A percentile compares a stretch with the other conserved stretches of the same genome.
Conservation (phyloP, 139 green algal genomes). For the Chara braunii region DNA sequence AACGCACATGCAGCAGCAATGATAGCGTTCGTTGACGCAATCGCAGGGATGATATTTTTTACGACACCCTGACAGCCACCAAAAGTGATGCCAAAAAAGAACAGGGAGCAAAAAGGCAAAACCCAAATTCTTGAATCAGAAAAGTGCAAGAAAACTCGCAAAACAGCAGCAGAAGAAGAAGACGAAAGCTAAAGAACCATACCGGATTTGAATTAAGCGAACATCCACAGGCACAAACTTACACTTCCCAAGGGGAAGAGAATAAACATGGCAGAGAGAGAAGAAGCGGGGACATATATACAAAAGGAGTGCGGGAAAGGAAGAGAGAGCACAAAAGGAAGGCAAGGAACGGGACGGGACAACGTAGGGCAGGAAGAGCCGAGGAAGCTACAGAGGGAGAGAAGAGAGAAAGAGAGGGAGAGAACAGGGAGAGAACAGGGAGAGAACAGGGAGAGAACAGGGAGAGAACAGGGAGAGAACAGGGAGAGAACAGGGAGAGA, state of each 20-base stretch:
- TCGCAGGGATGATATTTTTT: slow-evolving; percentile 99
- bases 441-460: no score
- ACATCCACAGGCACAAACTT: no score
- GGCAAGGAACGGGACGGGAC: background rate
- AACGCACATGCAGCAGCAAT: slow-evolving; percentile 80
- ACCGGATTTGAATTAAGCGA: no score
- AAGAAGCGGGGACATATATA: background rate
- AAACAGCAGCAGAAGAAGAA: no score
- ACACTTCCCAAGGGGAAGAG: no score
- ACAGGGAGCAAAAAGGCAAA: slow-evolving; percentile 46
- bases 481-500: no score
- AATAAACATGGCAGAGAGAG: background rate
- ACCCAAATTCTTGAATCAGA: slow-evolving; percentile 68
- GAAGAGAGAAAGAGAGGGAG: background rate
- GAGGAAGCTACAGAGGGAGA: background rate
- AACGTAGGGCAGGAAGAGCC: background rate
- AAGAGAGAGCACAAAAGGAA: background rate
- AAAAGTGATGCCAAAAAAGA: slow-evolving; percentile 49
- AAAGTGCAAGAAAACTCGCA: no score
- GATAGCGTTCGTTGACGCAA: slow-evolving; percentile 97
- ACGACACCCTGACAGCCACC: slow-evolving; percentile 69
- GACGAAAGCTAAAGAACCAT: no score
- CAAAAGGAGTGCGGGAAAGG: background rate
- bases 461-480: no score
- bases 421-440: no score